phyloP scores from a whole-genome alignment of 31 red algal species.

The Bonnemaisonia californica region DNA sequence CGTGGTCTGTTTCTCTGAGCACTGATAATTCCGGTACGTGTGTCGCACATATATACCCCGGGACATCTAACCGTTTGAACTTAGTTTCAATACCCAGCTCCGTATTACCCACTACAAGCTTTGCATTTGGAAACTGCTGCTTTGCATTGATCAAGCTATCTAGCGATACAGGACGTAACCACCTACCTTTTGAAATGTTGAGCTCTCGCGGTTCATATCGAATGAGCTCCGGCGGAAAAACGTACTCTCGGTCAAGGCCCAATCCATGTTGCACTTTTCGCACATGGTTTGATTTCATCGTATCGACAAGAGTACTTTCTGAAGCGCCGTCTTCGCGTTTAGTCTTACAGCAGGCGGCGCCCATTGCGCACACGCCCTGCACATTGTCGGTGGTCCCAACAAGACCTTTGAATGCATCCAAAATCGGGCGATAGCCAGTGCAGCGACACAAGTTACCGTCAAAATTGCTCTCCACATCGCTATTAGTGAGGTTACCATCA shows the following conservation, averaged over 20 bases:
- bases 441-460: constrained; percentile 95
- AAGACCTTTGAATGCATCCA: constrained; percentile 73
- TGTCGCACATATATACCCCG: constrained; percentile 48
- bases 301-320: background rate
- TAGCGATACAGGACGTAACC: constrained; percentile 58
- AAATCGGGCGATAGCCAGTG: constrained; percentile 90
- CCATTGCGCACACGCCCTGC: constrained; percentile 9
- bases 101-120: constrained; percentile 58
- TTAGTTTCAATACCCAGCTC: constrained; percentile 73
- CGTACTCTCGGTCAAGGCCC: constrained; percentile 27
- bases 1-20: constrained; percentile 24
- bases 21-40: constrained; percentile 61
- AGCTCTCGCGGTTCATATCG: constrained; percentile 36
- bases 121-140: constrained; percentile 20
- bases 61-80: constrained; percentile 37
- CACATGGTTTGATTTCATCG: background rate
- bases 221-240: constrained; percentile 66
- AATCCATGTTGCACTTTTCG: background rate
- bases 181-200: constrained; percentile 29
- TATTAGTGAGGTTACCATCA: constrained; percentile 1
- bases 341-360: constrained; percentile 44
- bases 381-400: constrained; percentile 7
- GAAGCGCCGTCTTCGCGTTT: background rate
- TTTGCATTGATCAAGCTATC: constrained; percentile 24
- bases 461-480: constrained; percentile 69